Conservation (phyloP, 805 yeast genomes). For the Wickerhamomyces ciferrii region DNA sequence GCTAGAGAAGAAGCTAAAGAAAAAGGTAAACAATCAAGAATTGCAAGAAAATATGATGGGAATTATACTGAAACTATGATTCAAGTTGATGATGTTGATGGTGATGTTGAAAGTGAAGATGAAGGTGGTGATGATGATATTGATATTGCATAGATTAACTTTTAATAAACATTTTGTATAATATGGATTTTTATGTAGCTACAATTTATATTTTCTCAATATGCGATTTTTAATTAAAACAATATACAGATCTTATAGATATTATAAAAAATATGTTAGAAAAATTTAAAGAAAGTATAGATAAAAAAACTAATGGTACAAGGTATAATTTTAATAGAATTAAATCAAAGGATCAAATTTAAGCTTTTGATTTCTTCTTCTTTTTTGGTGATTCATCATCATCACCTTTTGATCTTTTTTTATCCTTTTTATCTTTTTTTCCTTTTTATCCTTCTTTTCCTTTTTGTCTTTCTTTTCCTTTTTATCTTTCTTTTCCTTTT, state of each 20-base stretch:
- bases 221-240: background rate
- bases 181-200: no score
- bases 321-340: background rate
- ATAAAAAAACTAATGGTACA: constrained; percentile 10
- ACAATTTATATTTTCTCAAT: no score
- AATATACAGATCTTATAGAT: background rate
- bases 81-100: constrained; percentile 60
- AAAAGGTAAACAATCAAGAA: constrained; percentile 60
- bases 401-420: constrained; percentile 37
- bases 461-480: constrained; percentile 39
- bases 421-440: constrained; percentile 50
- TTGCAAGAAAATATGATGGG: constrained; percentile 64
- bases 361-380: constrained; percentile 27
- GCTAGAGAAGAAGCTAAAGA: constrained; percentile 54
- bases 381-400: constrained; percentile 29
- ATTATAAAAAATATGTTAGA: no score
- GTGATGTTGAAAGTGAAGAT: constrained; percentile 55
- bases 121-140: constrained; percentile 28
- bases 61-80: constrained; percentile 48
- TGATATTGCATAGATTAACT: background rate
- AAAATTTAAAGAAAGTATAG: background rate
- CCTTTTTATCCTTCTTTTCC: constrained; percentile 43
- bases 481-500: constrained; percentile 21
- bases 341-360: constrained; percentile 5
- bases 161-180: background rate